These are phyloP conservation scores for Tremella yokohamensis DNA, from an alignment of 768 basidiomycete species.

Conservation along the genomic window DNA sequence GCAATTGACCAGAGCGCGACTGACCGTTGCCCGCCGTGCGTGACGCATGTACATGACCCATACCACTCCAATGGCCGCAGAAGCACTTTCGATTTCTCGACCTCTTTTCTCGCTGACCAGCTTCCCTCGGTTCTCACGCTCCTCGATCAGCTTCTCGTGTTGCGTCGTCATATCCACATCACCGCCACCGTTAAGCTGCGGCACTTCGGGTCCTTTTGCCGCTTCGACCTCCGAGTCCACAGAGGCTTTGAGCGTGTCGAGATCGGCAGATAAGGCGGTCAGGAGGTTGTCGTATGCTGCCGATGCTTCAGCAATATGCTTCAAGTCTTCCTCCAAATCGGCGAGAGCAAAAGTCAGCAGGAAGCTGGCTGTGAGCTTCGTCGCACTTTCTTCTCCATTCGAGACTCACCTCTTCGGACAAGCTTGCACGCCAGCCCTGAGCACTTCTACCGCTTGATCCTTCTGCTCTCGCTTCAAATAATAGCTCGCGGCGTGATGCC, in stretches of 20 bases:
- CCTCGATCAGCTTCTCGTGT: conserved; percentile 47
- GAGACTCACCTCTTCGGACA: conserved; percentile 68
- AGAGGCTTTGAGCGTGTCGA: conserved; percentile 41
- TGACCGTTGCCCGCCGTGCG: conserved; percentile 70
- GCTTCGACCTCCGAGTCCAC: conserved; percentile 54
- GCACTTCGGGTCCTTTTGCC: conserved; percentile 46
- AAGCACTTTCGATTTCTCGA: conserved; percentile 56
- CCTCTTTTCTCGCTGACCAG: conserved; percentile 38
- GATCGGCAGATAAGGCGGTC: conserved; percentile 56
- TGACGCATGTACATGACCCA: conserved; percentile 88
- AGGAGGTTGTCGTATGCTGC: conserved; percentile 70
- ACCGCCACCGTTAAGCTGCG: conserved; percentile 24
- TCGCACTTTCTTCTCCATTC: too few species aligned
- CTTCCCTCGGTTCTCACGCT: conserved; percentile 44
- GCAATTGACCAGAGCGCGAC: conserved; percentile 14
- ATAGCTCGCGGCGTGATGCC: conserved; percentile 91
- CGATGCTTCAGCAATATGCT: conserved; percentile 67
- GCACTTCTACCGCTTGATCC: conserved; percentile 75
- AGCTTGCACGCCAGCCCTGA: conserved; percentile 81
- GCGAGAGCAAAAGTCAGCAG: conserved; percentile 85
- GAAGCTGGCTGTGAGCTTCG: conserved; percentile 58
- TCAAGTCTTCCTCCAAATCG: conserved; percentile 66
- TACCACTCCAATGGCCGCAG: conserved; percentile 68
- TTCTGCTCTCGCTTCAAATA: conserved; percentile 67
- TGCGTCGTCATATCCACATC: conserved; percentile 52